A percentile compares a stretch with the other conserved stretches of the same genome.
Conservation (phyloP, 2,329 filamentous ascomycete genomes). For the Alternaria arborescens region DNA sequence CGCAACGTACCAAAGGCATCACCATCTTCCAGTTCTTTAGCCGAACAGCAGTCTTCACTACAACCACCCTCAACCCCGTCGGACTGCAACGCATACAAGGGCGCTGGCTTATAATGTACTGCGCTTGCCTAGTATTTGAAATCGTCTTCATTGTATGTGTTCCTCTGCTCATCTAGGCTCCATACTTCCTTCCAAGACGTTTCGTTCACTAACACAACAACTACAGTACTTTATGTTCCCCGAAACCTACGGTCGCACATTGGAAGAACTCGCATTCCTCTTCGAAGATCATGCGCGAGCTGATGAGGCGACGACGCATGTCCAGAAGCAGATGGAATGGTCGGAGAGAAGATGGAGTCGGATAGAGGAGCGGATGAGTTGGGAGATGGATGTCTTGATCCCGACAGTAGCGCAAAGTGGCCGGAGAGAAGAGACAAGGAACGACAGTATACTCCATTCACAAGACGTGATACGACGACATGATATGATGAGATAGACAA, state of each 20-base stretch:
- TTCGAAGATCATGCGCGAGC: constrained; percentile 43
- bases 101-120: constrained; percentile 71
- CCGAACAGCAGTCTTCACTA: constrained; percentile 67
- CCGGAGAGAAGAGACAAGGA: neutral
- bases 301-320: constrained; percentile 38
- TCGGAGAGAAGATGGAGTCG: constrained; percentile 10
- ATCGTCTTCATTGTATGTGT: constrained; percentile 61
- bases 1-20: constrained; percentile 58
- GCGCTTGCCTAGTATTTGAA: constrained; percentile 66
- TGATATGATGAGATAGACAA: neutral
- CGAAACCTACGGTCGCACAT: constrained; percentile 74
- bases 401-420: neutral
- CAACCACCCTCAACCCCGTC: constrained; percentile 68
- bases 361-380: constrained; percentile 19
- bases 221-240: constrained; percentile 69
- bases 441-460: neutral
- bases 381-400: constrained; percentile 25
- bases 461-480: neutral
- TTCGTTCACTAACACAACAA: neutral
- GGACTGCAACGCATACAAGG: constrained; percentile 69
- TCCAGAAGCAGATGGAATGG: constrained; percentile 45
- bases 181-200: neutral
- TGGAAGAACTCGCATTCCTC: constrained; percentile 69
- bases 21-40: constrained; percentile 69
- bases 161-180: neutral